A percentile compares a stretch with the other conserved stretches of the same genome.
Conservation (phyloP, 768 basidiomycete species). For the Dentipellis sp. region DNA sequence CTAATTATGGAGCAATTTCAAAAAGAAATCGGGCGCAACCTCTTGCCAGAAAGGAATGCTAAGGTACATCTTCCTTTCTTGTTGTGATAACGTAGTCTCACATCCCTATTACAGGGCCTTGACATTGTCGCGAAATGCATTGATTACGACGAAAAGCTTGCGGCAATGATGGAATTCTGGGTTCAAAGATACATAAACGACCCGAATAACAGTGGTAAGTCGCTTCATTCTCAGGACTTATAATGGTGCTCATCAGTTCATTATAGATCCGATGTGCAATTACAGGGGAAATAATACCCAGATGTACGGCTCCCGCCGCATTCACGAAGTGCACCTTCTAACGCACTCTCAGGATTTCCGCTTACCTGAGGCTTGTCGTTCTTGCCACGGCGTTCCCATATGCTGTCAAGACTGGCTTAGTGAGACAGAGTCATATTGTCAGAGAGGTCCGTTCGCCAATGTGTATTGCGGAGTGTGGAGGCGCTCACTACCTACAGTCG, state of each 20-base stretch:
- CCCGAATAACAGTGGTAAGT: not conserved
- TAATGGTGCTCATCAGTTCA: not conserved
- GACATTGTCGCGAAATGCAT: not conserved
- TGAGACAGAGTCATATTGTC: slow-evolving; percentile 4
- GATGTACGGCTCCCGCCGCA: not conserved
- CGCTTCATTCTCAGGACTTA: not conserved
- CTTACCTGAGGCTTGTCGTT: slow-evolving; percentile 9
- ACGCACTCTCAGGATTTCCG: not conserved
- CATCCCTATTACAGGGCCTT: not conserved
- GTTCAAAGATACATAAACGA: not conserved
- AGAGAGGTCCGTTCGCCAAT: not conserved
- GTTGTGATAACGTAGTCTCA: not conserved
- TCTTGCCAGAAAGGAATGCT: not conserved
- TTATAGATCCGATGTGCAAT: not conserved
- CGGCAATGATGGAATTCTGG: not conserved
- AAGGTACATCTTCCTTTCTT: not conserved
- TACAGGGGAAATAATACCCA: not conserved
- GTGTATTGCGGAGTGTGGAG: no score
- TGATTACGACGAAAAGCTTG: not conserved
- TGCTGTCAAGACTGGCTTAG: slow-evolving; percentile 2
- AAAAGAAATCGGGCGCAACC: not conserved
- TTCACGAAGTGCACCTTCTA: not conserved
- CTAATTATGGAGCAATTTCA: not conserved
- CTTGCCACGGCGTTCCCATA: slow-evolving; percentile 9
- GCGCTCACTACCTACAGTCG: slow-evolving; percentile 1